Base-by-base conservation (phyloP, 345 rosid species). In the Stellera chamaejasme region DNA sequence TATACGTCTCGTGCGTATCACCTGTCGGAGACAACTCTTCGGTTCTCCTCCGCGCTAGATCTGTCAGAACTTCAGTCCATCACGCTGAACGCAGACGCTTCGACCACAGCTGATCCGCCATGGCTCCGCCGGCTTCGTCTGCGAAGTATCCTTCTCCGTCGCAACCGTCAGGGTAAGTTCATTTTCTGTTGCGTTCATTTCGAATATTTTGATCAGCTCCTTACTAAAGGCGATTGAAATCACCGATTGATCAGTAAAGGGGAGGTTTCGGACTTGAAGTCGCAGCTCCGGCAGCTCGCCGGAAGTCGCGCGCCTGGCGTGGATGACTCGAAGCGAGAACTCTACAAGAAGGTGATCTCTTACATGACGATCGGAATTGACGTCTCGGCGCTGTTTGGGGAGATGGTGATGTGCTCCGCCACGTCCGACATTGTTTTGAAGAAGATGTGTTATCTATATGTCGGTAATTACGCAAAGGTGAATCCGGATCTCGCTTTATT, bases 351-450 rank as follows among this genome's bases (percentile, higher is more conserved):
- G 67, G 99, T 84, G 43, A 93, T 93, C 48, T 87, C 99, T 2
- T 79, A 81, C 71, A 93, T 89, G 97, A 93, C 96, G 3, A 80
- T 93, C 12, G 96, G 99, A 50, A 81, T 93, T 45, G 99, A 93
- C 27, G 99, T 93, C 66, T 81, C 99, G 4, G 73, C 97, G 11
- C 77, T 93, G 13, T 93, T 93, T 26, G 94, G 99, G 9, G 99
- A 93, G 80, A 93, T 93, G 97, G 97, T 93, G 45, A 93, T 93
- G 99, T 93, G 99, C 72, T 93, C 96, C 0, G 97, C 94, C 5
- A 89, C 99, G 27, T 81, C 97, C n/a, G 97, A 93, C 68, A 89
- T 93, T 59, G 99, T 93, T 44, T 65, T 93, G 76, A 93, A 93
- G 90, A 93, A 93, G 66, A 93, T 93, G 97, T 93, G 97, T 61